Conservation (phyloP, 2,329 filamentous ascomycete species). For the Penicillium glabrum region DNA sequence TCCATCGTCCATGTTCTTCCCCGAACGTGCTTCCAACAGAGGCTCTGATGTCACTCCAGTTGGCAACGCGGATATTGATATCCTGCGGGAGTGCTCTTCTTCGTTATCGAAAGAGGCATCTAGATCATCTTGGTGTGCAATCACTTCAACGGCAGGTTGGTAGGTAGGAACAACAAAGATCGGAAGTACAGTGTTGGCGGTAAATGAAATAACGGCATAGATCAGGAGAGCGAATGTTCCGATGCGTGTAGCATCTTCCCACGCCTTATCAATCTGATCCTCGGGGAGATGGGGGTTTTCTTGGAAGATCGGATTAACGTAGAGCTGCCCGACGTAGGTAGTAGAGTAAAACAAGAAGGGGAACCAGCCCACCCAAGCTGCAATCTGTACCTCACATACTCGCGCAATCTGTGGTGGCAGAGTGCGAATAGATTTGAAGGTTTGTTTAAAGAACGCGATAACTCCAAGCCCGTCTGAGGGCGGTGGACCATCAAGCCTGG, state of each 20-base stretch:
- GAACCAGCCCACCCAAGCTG: conserved; percentile 94
- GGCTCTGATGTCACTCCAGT: conserved; percentile 33
- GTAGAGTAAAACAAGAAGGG: conserved; percentile 94
- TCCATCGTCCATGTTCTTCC: conserved; percentile 12
- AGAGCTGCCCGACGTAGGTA: conserved; percentile 90
- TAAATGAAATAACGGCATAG: conserved; percentile 81
- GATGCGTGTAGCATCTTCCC: conserved; percentile 80
- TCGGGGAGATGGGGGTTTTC: conserved; percentile 75
- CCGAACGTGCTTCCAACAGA: conserved; percentile 22
- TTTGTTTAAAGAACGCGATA: conserved; percentile 73
- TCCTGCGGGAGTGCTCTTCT: conserved; percentile 23
- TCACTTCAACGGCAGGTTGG: conserved; percentile 22
- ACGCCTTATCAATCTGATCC: conserved; percentile 73
- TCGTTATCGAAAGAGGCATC: conserved; percentile 9
- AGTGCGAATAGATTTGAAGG: conserved; percentile 72
- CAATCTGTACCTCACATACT: conserved; percentile 81
- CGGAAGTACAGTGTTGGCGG: conserved; percentile 78
- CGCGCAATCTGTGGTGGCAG: conserved; percentile 79
- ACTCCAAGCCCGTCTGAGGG: conserved; percentile 64
- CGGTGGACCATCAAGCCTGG: conserved; percentile 67
- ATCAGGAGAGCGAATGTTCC: conserved; percentile 87
- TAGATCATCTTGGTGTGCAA: conserved; percentile 6
- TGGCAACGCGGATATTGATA: conserved; percentile 34
- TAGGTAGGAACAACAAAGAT: conserved; percentile 84
- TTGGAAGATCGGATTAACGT: conserved; percentile 77